Percentiles rank a stretch among this genome's conserved stretches.
Conservation (phyloP, 108 stramenopile genomes). For the Cyclotella choctawhatcheeana region DNA sequence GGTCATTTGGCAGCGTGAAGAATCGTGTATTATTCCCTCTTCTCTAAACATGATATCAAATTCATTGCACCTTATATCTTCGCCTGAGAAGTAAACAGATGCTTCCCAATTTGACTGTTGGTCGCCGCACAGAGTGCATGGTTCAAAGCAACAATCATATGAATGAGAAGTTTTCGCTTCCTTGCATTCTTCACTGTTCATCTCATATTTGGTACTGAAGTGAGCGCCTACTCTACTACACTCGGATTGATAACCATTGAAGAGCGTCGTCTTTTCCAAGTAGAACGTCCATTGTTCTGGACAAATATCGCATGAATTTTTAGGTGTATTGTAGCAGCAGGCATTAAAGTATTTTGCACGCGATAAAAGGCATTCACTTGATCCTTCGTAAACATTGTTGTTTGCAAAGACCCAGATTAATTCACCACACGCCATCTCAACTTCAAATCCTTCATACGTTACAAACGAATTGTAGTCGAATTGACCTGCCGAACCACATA, state of each 20-base stretch:
- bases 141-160: slow-evolving; percentile 35
- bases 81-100: slow-evolving; percentile 27
- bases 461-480: slow-evolving; percentile 16
- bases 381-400: slow-evolving; percentile 27
- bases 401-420: slow-evolving; percentile 33
- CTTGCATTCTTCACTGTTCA: slow-evolving; percentile 21
- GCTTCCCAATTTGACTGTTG: slow-evolving; percentile 20
- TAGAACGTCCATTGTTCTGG: slow-evolving; percentile 7
- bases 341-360: slow-evolving; percentile 24
- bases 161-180: slow-evolving; percentile 12
- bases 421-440: slow-evolving; percentile 27
- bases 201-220: slow-evolving; percentile 17
- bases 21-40: slow-evolving; percentile 17
- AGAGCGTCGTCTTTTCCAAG: slow-evolving; percentile 2
- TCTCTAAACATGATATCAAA: slow-evolving; percentile 31
- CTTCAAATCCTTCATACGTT: slow-evolving; percentile 14
- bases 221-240: slow-evolving; percentile 13
- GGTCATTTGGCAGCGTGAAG: slow-evolving; percentile 29
- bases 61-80: slow-evolving; percentile 31
- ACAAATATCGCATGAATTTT: slow-evolving; percentile 34
- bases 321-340: slow-evolving; percentile 20
- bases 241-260: slow-evolving; percentile 19
- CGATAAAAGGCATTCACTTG: slow-evolving; percentile 16
- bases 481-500: slow-evolving; percentile 30
- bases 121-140: slow-evolving; percentile 41